Evolutionary conservation across 805 yeast genomes (phyloP).

Genomic region (Starmerella gropengiesseri): DNA sequence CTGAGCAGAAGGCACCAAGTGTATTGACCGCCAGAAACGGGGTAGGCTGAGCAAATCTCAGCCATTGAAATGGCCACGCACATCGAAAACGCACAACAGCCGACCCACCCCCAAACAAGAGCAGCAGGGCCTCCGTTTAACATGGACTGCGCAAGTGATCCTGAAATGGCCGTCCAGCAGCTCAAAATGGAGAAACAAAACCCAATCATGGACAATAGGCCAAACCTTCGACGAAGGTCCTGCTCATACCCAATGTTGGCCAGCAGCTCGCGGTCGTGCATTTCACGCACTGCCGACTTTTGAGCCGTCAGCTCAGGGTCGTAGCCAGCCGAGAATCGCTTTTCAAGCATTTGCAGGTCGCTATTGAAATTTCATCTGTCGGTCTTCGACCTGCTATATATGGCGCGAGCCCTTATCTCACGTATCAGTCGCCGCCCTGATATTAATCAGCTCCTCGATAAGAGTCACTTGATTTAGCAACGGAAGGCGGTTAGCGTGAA

Average conservation of each 20-base stretch:
- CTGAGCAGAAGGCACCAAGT: slow-evolving; percentile 45
- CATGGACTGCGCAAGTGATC: slow-evolving; percentile 50
- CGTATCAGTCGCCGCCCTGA: no score
- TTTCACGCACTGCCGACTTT: slow-evolving; percentile 1
- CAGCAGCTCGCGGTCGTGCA: slow-evolving; percentile 13
- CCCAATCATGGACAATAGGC: slow-evolving; percentile 37
- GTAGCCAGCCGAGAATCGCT: neutral
- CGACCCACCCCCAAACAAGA: slow-evolving; percentile 48
- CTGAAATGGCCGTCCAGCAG: slow-evolving; percentile 52
- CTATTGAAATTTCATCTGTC: no score
- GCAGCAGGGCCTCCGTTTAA: slow-evolving; percentile 54
- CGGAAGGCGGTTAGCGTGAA: no score
- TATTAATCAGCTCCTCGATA: no score
- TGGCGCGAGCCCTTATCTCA: no score
- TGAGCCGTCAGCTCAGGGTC: neutral
- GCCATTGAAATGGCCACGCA: slow-evolving; percentile 54
- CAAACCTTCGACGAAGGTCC: slow-evolving; percentile 50
- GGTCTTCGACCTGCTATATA: no score
- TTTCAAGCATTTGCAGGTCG: no score
- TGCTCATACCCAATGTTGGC: slow-evolving; percentile 45
- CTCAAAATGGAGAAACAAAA: slow-evolving; percentile 58
- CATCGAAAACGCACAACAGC: slow-evolving; percentile 44
- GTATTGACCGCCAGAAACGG: slow-evolving; percentile 60
- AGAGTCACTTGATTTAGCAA: no score
- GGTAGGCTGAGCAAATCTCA: slow-evolving; percentile 44